Percentiles rank a stretch among this genome's conserved stretches.
Evolutionary conservation across 129 eudicot genomes (phyloP).

Genomic region (Escallonia rubra): DNA sequence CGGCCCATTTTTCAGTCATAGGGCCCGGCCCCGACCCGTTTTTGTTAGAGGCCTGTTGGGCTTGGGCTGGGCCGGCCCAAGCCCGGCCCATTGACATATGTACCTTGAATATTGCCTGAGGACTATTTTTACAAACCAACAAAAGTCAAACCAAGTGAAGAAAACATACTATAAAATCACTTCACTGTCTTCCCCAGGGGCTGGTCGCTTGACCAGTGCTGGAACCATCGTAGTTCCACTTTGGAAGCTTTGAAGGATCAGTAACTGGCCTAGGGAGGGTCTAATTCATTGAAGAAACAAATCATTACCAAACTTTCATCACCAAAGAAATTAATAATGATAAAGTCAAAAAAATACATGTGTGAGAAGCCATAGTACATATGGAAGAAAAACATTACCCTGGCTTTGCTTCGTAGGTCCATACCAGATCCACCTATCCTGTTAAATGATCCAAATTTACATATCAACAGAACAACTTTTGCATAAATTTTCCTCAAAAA

Average conservation of each 20-base stretch:
- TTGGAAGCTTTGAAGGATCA: slow-evolving; percentile 75
- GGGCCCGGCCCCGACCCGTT: no score
- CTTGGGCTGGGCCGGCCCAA: no score
- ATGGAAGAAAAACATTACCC: slow-evolving; percentile 33
- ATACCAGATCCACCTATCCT: slow-evolving; percentile 84
- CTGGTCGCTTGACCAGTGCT: slow-evolving; percentile 82
- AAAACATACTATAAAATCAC: slow-evolving; percentile 56
- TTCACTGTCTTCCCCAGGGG: slow-evolving; percentile 80
- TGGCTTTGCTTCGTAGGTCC: slow-evolving; percentile 80
- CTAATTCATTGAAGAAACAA: slow-evolving; percentile 22
- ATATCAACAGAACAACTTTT: background rate
- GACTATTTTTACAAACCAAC: slow-evolving; percentile 28
- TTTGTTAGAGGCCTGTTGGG: no score
- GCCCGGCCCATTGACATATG: no score
- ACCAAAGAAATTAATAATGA: no score
- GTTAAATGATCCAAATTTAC: slow-evolving; percentile 14
- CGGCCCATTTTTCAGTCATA: no score
- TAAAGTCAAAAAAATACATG: background rate
- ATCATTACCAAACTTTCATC: background rate
- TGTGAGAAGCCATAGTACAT: no score
- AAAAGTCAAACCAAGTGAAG: background rate
- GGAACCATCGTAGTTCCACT: slow-evolving; percentile 84
- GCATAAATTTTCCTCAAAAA: background rate
- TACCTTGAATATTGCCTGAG: slow-evolving; percentile 77
- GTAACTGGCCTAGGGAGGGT: slow-evolving; percentile 52